These are phyloP conservation scores for Fusarium armeniacum DNA, from an alignment of 2,329 filamentous ascomycete genomes.

Conservation along the genomic window DNA sequence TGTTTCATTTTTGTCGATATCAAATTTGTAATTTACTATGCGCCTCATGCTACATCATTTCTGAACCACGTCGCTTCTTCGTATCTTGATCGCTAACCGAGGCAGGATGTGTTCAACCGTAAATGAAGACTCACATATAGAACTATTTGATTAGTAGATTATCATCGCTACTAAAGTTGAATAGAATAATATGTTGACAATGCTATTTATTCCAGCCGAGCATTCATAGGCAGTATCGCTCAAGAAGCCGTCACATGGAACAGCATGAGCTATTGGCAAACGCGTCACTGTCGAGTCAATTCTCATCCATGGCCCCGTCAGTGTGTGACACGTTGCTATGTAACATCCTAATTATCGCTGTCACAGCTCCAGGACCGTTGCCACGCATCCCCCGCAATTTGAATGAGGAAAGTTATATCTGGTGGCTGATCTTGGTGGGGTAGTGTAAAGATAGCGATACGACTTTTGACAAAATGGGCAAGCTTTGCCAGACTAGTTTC, in stretches of 20 bases:
- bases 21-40: background rate
- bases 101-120: fast-evolving
- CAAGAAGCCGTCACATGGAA: too few relatives aligned
- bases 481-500: conserved; percentile 17
- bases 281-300: fast-evolving
- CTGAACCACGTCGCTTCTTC: background rate
- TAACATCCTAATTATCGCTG: fast-evolving
- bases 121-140: fast-evolving
- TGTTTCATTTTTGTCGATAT: fast-evolving
- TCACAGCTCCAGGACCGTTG: background rate
- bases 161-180: background rate
- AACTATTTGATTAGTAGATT: fast-evolving
- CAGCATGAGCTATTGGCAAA: too few relatives aligned
- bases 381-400: conserved; percentile 11
- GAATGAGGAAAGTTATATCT: conserved; percentile 37
- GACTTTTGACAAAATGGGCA: conserved; percentile 7
- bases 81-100: too few relatives aligned
- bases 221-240: too few relatives aligned
- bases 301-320: background rate
- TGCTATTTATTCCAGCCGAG: background rate
- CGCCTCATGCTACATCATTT: fast-evolving
- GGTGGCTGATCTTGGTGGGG: conserved; percentile 10
- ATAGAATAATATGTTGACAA: background rate
- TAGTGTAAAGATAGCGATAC: background rate
- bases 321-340: background rate